Base-by-base conservation (phyloP, 75 land plant species). In the Chamaecyparis obtusa region DNA sequence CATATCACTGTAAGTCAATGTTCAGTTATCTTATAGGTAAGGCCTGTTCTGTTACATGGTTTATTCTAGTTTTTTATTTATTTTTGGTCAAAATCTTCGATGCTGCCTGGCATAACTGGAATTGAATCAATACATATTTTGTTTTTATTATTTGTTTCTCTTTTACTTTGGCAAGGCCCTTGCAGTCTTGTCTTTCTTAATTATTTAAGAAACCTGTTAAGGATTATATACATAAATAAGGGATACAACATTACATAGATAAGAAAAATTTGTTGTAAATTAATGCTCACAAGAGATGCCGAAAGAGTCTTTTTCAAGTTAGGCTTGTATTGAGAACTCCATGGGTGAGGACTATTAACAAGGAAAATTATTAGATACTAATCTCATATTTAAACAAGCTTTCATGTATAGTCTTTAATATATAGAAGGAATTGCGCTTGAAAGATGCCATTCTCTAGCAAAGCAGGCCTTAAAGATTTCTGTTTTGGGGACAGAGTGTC, bases 401-500 rank as follows among this genome's bases (percentile, higher is more conserved):
- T 54, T 86, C 89, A 71, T 88, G 88, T 37, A 80, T 30, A 55
- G 64, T 55, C 60, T 86, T 88, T 71, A 88, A 88, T 24, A 88
- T 43, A 19, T 75, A 76, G 30, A 88, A 33, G 83, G 90, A 75
- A 71, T 86, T 89, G 5, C 90, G 83, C 84, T 86, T 89, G 80
- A 37, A 79, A 89, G 88, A 36, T 86, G 39, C 54, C 75, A 86
- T 82, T 87, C 88, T 43, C 41, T 77, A 2, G 32, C 85, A 82
- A 89, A 86, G 46, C 69, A 86, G 51, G 88, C 88, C 85, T 81
- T 89, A 16, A 88, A 77, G 17, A 84, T 84, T 83, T 97, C 95
- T 88, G 83, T 71, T 54, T 87, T 91, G 39, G 94, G 88, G 36
- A 95, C 92, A 0, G 94, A 64, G 44, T 93, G 84, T 83, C 90